Conservation (phyloP, 495 filamentous ascomycete genomes). For the Neurospora sp. region DNA sequence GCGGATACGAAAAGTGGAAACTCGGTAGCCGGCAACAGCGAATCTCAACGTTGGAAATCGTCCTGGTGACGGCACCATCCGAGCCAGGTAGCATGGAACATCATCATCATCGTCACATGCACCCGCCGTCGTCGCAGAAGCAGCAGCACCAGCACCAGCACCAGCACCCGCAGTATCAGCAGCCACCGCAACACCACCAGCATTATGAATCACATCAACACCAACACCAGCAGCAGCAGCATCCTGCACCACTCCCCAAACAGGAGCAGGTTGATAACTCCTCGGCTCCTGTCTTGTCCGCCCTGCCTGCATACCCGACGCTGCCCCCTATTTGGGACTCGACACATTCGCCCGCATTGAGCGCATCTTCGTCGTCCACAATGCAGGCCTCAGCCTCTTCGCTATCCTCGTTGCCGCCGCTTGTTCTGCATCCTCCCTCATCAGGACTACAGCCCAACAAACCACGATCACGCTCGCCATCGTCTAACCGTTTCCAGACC, state of each 20-base stretch:
- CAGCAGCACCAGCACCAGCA: slow-evolving; percentile 17
- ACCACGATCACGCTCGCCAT: slow-evolving; percentile 15
- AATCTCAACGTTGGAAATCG: background rate
- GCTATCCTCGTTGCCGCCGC: slow-evolving; percentile 1
- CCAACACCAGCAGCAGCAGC: background rate
- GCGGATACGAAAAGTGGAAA: slow-evolving; percentile 1
- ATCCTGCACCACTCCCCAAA: background rate
- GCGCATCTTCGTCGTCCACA: background rate
- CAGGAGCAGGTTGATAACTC: background rate
- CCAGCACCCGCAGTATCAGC: background rate
- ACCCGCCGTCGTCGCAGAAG: background rate
- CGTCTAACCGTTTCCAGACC: slow-evolving; percentile 18
- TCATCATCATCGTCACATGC: background rate
- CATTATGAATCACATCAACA: background rate
- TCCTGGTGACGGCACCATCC: background rate
- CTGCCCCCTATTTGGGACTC: background rate
- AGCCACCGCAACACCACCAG: background rate
- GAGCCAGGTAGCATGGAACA: background rate
- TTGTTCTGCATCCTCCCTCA: background rate
- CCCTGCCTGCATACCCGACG: slow-evolving; percentile 1
- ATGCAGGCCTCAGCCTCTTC: background rate
- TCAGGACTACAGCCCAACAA: slow-evolving; percentile 5
- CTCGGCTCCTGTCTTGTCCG: background rate
- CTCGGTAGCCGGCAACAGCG: background rate
- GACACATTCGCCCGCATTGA: background rate